Conservation (phyloP, 495 filamentous ascomycete genomes). For the Neurospora tetrasperma region DNA sequence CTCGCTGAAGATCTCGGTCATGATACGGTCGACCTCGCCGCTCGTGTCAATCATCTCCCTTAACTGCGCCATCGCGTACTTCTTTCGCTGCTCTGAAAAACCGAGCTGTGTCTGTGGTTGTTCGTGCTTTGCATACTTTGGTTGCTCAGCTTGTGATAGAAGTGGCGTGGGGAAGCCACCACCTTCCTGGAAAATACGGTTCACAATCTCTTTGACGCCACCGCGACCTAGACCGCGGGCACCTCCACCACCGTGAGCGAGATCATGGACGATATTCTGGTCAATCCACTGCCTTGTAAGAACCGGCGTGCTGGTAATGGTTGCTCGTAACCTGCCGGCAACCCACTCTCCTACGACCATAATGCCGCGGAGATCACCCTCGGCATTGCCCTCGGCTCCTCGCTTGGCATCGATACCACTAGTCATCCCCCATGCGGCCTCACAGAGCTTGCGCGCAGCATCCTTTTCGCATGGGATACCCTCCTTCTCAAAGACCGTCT, state of each 20-base stretch:
- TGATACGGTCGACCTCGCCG: conserved; percentile 78
- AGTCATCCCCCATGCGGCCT: conserved; percentile 83
- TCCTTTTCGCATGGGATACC: conserved; percentile 77
- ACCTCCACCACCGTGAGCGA: conserved; percentile 64
- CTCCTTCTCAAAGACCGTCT: conserved; percentile 74
- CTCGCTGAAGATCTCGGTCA: conserved; percentile 65
- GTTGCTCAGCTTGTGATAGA: conserved; percentile 10
- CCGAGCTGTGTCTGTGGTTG: conserved; percentile 41
- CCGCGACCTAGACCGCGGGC: conserved; percentile 71
- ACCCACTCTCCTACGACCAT: conserved; percentile 96
- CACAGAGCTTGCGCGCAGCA: conserved; percentile 79
- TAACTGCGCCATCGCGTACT: conserved; percentile 66
- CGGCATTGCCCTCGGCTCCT: conserved; percentile 54
- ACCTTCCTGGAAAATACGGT: conserved; percentile 75
- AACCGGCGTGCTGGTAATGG: conserved; percentile 22
- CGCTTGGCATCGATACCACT: conserved; percentile 43
- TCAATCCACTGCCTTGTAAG: conserved; percentile 82
- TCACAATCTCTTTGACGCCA: conserved; percentile 70
- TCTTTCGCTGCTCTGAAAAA: conserved; percentile 69
- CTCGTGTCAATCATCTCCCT: conserved; percentile 81
- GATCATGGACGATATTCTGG: conserved; percentile 56
- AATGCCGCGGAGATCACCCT: conserved; percentile 85
- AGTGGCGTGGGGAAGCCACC: conserved; percentile 66
- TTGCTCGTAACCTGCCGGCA: conserved; percentile 63
- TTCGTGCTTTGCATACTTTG: conserved; percentile 27